phyloP scores from a whole-genome alignment of 768 basidiomycete species.

The Melanogaster broomeanus region DNA sequence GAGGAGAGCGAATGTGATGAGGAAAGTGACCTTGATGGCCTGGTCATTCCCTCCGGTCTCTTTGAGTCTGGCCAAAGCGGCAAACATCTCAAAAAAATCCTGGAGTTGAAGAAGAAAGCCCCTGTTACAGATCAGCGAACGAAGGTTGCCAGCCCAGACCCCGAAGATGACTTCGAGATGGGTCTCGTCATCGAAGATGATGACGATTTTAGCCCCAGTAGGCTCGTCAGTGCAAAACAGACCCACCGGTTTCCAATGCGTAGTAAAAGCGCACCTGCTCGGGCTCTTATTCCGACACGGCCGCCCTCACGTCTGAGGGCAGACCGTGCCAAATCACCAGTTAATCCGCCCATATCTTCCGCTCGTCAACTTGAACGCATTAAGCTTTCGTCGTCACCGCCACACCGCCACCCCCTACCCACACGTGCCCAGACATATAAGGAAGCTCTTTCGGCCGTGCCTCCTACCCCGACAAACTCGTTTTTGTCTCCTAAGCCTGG shows the following conservation, averaged over 20 bases:
- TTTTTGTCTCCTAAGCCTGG: constrained; percentile 70
- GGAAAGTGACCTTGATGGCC: constrained; percentile 76
- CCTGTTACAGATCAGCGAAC: constrained; percentile 56
- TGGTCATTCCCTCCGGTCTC: constrained; percentile 73
- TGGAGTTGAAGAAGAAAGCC: constrained; percentile 54
- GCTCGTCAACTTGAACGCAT: constrained; percentile 68
- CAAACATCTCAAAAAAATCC: constrained; percentile 48
- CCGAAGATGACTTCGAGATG: constrained; percentile 84
- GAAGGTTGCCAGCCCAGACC: constrained; percentile 59
- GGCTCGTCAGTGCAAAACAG: constrained; percentile 56
- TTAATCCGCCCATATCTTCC: constrained; percentile 69
- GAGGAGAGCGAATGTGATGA: constrained; percentile 71
- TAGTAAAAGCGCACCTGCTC: constrained; percentile 61
- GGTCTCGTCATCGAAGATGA: constrained; percentile 85
- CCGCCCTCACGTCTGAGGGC: constrained; percentile 63
- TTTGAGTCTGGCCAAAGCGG: constrained; percentile 72
- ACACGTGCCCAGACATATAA: constrained; percentile 64
- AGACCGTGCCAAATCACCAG: constrained; percentile 73
- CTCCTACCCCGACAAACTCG: constrained; percentile 51
- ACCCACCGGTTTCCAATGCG: constrained; percentile 47
- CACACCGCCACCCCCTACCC: constrained; percentile 47
- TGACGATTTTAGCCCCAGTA: constrained; percentile 77
- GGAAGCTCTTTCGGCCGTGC: constrained; percentile 49
- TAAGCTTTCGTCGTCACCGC: constrained; percentile 69
- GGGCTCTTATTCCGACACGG: constrained; percentile 49